Conservation (phyloP, 2,329 filamentous ascomycete genomes). For the Pseudopyrenochaeta lycopersici region DNA sequence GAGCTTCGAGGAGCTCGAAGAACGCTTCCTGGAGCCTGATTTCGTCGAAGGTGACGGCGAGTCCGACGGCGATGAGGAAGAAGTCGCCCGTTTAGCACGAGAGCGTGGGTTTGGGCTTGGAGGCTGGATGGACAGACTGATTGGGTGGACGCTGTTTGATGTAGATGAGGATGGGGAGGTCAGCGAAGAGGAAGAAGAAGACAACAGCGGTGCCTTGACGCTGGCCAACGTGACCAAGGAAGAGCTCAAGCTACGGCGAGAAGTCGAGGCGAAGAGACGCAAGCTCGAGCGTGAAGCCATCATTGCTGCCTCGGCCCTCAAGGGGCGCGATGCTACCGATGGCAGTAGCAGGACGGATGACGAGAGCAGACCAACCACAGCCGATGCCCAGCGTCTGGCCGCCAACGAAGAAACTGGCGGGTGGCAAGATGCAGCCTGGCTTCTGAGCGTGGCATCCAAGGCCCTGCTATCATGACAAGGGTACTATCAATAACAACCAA, state of each 20-base stretch:
- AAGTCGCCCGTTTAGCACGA: constrained; percentile 61
- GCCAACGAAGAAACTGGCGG: constrained; percentile 53
- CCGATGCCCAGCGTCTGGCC: constrained; percentile 17
- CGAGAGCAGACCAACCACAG: constrained; percentile 21
- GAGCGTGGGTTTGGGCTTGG: constrained; percentile 65
- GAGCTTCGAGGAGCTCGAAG: constrained; percentile 44
- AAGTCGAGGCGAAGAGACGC: constrained; percentile 48
- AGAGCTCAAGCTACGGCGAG: constrained; percentile 47
- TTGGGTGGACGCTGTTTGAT: constrained; percentile 66
- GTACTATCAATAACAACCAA: too few species aligned
- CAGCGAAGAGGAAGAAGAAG: constrained; percentile 38
- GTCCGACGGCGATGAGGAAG: constrained; percentile 60
- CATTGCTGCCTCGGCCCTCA: constrained; percentile 48
- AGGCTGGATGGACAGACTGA: constrained; percentile 64
- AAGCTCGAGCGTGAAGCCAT: constrained; percentile 49
- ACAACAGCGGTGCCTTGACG: constrained; percentile 17
- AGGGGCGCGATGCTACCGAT: constrained; percentile 35
- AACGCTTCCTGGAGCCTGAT: constrained; percentile 53
- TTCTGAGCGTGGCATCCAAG: constrained; percentile 63
- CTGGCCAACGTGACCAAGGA: constrained; percentile 47
- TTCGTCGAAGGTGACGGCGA: constrained; percentile 59
- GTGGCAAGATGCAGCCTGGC: constrained; percentile 68
- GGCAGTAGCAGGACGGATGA: constrained; percentile 10
- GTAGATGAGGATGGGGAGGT: constrained; percentile 59
- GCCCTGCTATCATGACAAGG: constrained; percentile 40